A percentile compares a stretch with the other conserved stretches of the same genome.
Conservation (phyloP, 2,329 filamentous ascomycete species). For the Dendrostoma leiphaemia region DNA sequence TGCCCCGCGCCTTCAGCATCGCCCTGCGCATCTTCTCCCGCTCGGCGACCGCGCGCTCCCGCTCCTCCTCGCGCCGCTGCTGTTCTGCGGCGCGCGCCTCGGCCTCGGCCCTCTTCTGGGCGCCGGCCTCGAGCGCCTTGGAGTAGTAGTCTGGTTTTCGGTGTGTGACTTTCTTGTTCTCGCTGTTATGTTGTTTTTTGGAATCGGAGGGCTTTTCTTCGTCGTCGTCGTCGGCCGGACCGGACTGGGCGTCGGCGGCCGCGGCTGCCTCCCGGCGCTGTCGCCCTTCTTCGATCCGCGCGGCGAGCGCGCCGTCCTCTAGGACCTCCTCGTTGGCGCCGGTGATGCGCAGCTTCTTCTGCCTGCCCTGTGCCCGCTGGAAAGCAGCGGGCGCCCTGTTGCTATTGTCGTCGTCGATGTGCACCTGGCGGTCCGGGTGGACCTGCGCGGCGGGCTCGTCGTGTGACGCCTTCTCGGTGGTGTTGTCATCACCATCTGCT, state of each 20-base stretch:
- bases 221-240: background rate
- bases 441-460: constrained; percentile 23
- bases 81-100: constrained; percentile 42
- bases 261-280: constrained; percentile 12
- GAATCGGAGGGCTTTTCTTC: too few relatives aligned
- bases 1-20: constrained; percentile 68
- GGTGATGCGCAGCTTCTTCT: too few relatives aligned
- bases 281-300: constrained; percentile 13
- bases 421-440: constrained; percentile 41
- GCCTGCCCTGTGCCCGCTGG: too few relatives aligned
- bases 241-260: background rate
- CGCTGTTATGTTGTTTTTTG: constrained; percentile 3
- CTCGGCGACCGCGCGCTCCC: constrained; percentile 63
- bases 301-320: background rate
- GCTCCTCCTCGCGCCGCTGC: constrained; percentile 56
- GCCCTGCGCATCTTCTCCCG: constrained; percentile 63
- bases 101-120: constrained; percentile 39
- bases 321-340: too few relatives aligned
- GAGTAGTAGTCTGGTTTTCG: constrained; percentile 61
- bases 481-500: constrained; percentile 21
- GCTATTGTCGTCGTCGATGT: constrained; percentile 30
- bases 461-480: background rate
- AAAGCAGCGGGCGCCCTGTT: too few relatives aligned
- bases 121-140: constrained; percentile 56
- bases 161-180: constrained; percentile 21